Percentiles rank a stretch among this genome's conserved stretches.
phyloP scores from a whole-genome alignment of 2,329 filamentous ascomycete genomes.

The Fusarium albosuccineum region DNA sequence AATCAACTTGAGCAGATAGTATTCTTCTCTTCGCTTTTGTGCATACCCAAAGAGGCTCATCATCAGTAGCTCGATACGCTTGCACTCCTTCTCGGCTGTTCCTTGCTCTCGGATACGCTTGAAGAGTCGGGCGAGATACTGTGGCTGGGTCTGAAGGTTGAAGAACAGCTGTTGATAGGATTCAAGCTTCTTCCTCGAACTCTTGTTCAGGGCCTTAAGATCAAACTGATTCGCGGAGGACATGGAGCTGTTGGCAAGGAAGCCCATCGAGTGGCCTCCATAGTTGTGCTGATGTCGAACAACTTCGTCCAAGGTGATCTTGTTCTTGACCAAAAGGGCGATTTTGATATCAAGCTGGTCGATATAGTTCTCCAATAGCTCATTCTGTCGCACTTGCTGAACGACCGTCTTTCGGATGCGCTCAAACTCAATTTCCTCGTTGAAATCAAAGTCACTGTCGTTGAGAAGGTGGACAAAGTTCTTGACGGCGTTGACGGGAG shows the following conservation, averaged over 20 bases:
- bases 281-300: slow-evolving; percentile 97
- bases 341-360: slow-evolving; percentile 99
- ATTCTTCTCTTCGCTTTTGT: slow-evolving; percentile 96
- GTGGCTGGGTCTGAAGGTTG: slow-evolving; percentile 93
- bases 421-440: slow-evolving; percentile 98
- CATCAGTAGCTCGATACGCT: slow-evolving; percentile 90
- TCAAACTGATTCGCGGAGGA: slow-evolving; percentile 93
- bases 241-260: slow-evolving; percentile 90
- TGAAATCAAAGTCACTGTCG: slow-evolving; percentile 98
- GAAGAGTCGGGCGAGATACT: slow-evolving; percentile 92
- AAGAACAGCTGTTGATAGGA: slow-evolving; percentile 99
- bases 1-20: slow-evolving; percentile 93
- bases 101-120: slow-evolving; percentile 84
- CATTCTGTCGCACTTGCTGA: slow-evolving; percentile 96
- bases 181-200: slow-evolving; percentile 93
- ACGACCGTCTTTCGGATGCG: slow-evolving; percentile 94
- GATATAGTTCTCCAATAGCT: slow-evolving; percentile 97
- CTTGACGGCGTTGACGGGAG: slow-evolving; percentile 95
- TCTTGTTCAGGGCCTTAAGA: slow-evolving; percentile 97
- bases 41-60: slow-evolving; percentile 98
- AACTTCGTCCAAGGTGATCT: slow-evolving; percentile 98
- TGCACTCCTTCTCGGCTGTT: slow-evolving; percentile 90
- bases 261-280: slow-evolving; percentile 85
- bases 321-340: slow-evolving; percentile 97
- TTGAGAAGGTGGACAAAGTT: slow-evolving; percentile 98